Base-by-base conservation (phyloP, 352 stramenopile species). In the Globisporangium perplexum region DNA sequence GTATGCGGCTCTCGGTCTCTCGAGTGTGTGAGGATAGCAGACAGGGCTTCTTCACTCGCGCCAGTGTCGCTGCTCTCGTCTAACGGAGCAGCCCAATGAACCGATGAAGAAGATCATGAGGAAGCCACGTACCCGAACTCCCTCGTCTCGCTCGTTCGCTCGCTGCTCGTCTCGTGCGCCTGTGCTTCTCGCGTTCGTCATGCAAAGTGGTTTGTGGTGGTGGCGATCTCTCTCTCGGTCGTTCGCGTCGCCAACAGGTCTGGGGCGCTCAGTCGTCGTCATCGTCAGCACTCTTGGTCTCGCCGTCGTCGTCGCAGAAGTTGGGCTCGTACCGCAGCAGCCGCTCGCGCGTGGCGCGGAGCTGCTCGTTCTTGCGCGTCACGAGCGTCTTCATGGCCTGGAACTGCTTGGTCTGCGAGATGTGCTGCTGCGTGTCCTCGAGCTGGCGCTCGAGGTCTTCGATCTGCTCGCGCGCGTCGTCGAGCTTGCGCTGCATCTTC, bases 371-470 rank as follows among this genome's bases (percentile, higher is more conserved):
- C 66, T 95, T 95, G 53, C 78, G 66, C 12, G 65, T 72, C 24
- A 95, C 77, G 69, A 91, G 86, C 30, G 69, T 68, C 65, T 92
- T 92, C 77, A 95, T 83, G 47, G 74, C 54, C 59, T 89, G 77
- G 67, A 95, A 95, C 71, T 93, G 83, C 59, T 80, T 74, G 48
- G 79, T 90, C 65, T 91, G 72, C 12, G 81, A 68, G 22, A 92
- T 65, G 60, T 92, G 81, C 63, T 86, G 69, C 47, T 78, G 63
- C 31, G 59, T 63, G 38, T 90, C 78, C 44, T 88, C 76, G 18
- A 87, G 58, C 47, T 74, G 69, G 31, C 50, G 65, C 51, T 84
- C 71, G 15, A 91, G 72, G 30, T 86, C 68, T 31, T 82, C 71
- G 35, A 83, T 66, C 24, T 61, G 72, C 15, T 86, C 68, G 18